Percentiles rank a stretch among this genome's conserved stretches.
Conservation (phyloP, 2,329 filamentous ascomycete genomes). For the Monosporascus cannonballus region DNA sequence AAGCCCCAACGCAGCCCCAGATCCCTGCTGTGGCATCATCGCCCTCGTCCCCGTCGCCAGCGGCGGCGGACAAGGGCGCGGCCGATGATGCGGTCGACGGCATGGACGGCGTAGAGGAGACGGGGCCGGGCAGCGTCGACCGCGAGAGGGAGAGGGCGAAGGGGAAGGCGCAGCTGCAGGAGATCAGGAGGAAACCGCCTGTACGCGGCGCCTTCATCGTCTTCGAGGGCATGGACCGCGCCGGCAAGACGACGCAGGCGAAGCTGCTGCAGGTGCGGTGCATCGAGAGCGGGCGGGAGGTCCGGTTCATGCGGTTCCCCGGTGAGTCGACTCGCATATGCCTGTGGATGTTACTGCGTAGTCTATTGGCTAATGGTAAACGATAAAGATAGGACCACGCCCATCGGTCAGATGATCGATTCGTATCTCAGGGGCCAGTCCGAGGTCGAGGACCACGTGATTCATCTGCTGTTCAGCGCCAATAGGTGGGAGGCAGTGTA, state of each 20-base stretch:
- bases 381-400: slow-evolving; percentile 65
- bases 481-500: slow-evolving; percentile 78
- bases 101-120: slow-evolving; percentile 18
- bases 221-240: slow-evolving; percentile 82
- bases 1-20: slow-evolving; percentile 17
- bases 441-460: slow-evolving; percentile 78
- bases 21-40: slow-evolving; percentile 14
- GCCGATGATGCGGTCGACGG: slow-evolving; percentile 1
- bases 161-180: not conserved
- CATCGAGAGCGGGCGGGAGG: slow-evolving; percentile 39
- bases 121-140: not conserved
- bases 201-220: slow-evolving; percentile 69
- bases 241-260: slow-evolving; percentile 90
- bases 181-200: slow-evolving; percentile 11
- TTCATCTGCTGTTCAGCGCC: slow-evolving; percentile 84
- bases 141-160: not conserved
- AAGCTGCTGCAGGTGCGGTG: slow-evolving; percentile 56
- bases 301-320: slow-evolving; percentile 52
- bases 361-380: not conserved
- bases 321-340: slow-evolving; percentile 32
- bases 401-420: slow-evolving; percentile 84
- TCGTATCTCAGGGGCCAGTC: slow-evolving; percentile 67
- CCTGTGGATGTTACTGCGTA: slow-evolving; percentile 1
- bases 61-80: slow-evolving; percentile 1
- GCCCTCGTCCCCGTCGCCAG: not conserved